Percentiles rank a stretch among this genome's conserved stretches.
phyloP scores from a whole-genome alignment of 306 rosid genomes.

The Glycine latifolia region DNA sequence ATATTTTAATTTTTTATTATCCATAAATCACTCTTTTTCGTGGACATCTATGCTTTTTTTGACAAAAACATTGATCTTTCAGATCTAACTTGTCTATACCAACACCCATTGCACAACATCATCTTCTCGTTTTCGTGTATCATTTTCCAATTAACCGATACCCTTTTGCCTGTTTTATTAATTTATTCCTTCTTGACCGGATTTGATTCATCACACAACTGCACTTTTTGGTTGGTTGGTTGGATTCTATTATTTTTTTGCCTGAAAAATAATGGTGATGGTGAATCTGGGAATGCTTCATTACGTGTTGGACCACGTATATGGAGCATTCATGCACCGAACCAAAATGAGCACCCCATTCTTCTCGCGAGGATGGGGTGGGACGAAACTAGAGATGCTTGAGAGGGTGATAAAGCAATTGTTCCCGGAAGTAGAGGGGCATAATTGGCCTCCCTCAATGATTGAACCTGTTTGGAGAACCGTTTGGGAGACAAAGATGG shows the following conservation, averaged over 20 bases:
- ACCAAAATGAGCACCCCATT: conserved; percentile 82
- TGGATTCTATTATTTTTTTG: too few relatives aligned
- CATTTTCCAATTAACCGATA: too few relatives aligned
- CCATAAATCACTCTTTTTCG: too few relatives aligned
- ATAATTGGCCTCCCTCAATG: conserved; percentile 76
- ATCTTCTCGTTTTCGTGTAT: too few relatives aligned
- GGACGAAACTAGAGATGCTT: conserved; percentile 78
- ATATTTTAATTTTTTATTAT: background rate
- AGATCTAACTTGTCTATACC: too few relatives aligned
- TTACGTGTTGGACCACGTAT: conserved; percentile 88
- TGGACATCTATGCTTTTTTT: too few relatives aligned
- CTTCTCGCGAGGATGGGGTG: conserved; percentile 96
- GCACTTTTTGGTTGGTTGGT: background rate
- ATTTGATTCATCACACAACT: too few relatives aligned
- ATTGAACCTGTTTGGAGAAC: conserved; percentile 83
- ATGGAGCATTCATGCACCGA: conserved; percentile 94
- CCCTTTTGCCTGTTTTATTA: too few relatives aligned
- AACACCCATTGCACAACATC: too few relatives aligned
- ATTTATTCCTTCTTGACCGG: too few relatives aligned
- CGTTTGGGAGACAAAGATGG: conserved; percentile 78
- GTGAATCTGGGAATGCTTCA: conserved; percentile 87
- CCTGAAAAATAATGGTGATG: conserved; percentile 65
- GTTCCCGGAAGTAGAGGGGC: conserved; percentile 71
- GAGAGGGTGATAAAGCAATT: conserved; percentile 79
- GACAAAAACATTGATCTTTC: too few relatives aligned